Percentiles rank a stretch among this genome's conserved stretches.
Evolutionary conservation across 345 rosid species (phyloP).

Genomic region (Eucalyptus polybractea): DNA sequence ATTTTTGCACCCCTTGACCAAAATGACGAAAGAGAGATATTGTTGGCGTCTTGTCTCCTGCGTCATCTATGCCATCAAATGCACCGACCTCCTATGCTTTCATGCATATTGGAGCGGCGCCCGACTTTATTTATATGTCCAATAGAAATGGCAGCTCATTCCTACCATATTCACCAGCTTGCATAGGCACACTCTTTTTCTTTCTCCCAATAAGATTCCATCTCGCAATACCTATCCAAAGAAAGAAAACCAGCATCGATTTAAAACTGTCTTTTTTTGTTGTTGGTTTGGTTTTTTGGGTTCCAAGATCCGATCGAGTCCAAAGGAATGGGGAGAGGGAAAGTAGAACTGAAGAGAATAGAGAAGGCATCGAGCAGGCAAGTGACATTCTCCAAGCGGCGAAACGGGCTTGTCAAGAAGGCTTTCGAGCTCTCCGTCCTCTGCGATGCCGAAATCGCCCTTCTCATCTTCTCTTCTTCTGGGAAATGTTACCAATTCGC

Average conservation of each 20-base stretch:
- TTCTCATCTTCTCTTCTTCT: conserved; percentile 37
- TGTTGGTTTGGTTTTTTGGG: not conserved
- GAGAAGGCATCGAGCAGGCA: conserved; percentile 52
- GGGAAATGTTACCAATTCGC: conserved; percentile 42
- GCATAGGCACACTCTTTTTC: not conserved
- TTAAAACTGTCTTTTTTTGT: not conserved
- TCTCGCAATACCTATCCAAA: not conserved
- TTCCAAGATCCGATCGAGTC: not conserved
- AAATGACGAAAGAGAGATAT: not conserved
- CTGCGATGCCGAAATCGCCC: conserved; percentile 54
- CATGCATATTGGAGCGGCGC: not conserved
- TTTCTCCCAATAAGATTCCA: not conserved
- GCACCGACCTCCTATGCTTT: not conserved
- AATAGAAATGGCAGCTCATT: not conserved
- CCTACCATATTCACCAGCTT: not conserved
- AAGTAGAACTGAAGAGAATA: conserved; percentile 49
- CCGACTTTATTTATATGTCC: not conserved
- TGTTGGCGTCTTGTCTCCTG: not conserved
- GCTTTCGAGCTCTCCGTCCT: conserved; percentile 58
- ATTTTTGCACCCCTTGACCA: too few relatives aligned
- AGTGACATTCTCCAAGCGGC: conserved; percentile 57
- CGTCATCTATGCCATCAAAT: not conserved
- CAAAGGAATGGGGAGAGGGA: conserved; percentile 48
- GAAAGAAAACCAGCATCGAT: not conserved
- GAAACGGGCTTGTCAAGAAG: conserved; percentile 50